Conservation (phyloP, 148 eudicot species). For the Diospyros kaki region DNA sequence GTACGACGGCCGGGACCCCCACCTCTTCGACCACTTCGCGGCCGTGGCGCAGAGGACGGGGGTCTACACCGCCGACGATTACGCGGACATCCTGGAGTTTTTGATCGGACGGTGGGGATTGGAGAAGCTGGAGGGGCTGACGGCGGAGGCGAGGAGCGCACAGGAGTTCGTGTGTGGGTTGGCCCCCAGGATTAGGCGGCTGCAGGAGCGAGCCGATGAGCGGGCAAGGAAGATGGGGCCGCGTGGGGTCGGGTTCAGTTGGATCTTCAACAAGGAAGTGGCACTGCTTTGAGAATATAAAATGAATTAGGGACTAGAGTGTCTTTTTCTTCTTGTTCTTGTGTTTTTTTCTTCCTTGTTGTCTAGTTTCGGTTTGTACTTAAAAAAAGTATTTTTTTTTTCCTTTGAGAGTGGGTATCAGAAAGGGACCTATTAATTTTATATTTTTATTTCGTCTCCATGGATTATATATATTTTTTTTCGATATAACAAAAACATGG, state of each 20-base stretch:
- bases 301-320: no score
- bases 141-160: conserved; percentile 18
- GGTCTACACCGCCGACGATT: conserved; percentile 36
- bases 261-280: conserved; percentile 31
- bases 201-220: conserved; percentile 31
- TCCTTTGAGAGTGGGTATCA: no score
- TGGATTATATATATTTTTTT: no score
- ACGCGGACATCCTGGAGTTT: conserved; percentile 34
- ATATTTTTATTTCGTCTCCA: no score
- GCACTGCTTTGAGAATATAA: not conserved
- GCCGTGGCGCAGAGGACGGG: conserved; percentile 35
- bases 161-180: conserved; percentile 33
- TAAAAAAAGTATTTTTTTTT: no score
- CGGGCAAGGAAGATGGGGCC: conserved; percentile 24
- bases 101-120: conserved; percentile 27
- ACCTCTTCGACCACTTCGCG: conserved; percentile 27
- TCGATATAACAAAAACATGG: no score
- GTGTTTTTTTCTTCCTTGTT: no score
- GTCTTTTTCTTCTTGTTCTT: no score
- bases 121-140: conserved; percentile 26
- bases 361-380: no score
- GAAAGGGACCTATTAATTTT: no score
- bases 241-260: conserved; percentile 20
- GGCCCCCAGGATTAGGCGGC: conserved; percentile 22
- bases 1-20: conserved; percentile 30